Evolutionary conservation across 345 rosid genomes (phyloP), one percentile per base, ranked within the genome.

Genomic region (Pugionium dolabratum): DNA sequence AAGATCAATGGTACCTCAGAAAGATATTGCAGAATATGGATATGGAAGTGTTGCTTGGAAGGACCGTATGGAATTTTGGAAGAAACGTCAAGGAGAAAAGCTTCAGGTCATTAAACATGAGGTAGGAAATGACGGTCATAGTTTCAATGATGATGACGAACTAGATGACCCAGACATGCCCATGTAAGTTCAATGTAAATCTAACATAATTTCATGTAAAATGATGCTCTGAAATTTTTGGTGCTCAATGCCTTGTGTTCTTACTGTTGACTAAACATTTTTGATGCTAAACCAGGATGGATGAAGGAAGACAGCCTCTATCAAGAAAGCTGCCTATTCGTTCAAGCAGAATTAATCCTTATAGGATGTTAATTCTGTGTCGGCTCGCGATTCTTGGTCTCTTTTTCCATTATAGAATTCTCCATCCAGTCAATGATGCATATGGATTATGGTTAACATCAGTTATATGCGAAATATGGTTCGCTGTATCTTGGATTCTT

Each of bases 1-100:
- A 1, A 85, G 98, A 64, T 87, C 96, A 4, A 93, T 93, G 98
- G 95, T 84, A 71, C 97, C 97, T 44, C 81, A 90, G 77, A 87
- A 87, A 78, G 91, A 90, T 70, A 84, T 85, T 45, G 88, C 96
- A 2, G 86, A 83, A 3, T 93, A 90, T 77, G 97, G 97, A 28
- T 90, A 90, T 58, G 97, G 97, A 40, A 93, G 98, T 62, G 97
- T 92, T 36, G 98, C 98, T n/a, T 92, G 98, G 98, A 93, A 93
- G 62, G 91, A 86, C 40, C 82, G 95, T 61, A 86, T 93, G 90
- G 97, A 90, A 72, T 89, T 86, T 5, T 90, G 98, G 98, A 88
- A 84, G 85, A 86, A 72, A 77, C 80, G 87, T 59, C 93, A 93
- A 76, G 82, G 75, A 4, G 93, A 86, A 36, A 92, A 82, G 62